Evolutionary conservation across 345 rosid species (phyloP), one percentile per base, ranked within the genome.

Genomic region (Camelina hispida): DNA sequence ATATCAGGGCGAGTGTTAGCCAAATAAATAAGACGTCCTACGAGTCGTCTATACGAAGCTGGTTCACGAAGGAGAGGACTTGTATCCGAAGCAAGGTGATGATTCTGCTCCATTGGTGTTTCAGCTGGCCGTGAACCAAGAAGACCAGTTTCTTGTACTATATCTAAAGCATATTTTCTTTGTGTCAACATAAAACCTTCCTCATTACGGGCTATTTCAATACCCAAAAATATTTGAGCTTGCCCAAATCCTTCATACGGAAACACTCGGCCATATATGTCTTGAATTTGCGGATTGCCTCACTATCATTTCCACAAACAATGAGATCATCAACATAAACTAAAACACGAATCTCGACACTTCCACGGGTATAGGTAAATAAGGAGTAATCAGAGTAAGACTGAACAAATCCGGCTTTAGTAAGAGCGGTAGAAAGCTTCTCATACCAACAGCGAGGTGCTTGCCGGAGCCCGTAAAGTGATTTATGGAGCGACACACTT

Each of bases 371-470:
- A 0, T 0, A 8, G 1, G 3, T 28, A 0, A 56, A 56, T 0
- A 56, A 2, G 0, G 61, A 56, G 18, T 56, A 56, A 0, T 56
- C 61, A 0, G 61, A 6, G 0, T 3, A 1, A 0, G 61, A 28
- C 1, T 56, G 61, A 0, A 3, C 6, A 18, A 37, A 60, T 0
- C 64, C 16, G 6, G 11, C 20, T 10, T 17, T n/a, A 1, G 0
- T 6, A 1, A 60, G 10, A 0, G 65, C 44, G 0, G 10, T 2
- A 5, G 47, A 12, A 0, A 60, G 28, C 2, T 60, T 37, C 0
- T 28, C 50, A 0, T 38, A 61, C 66, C 66, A 61, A 6, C 48
- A 61, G 0, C 50, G 0, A 30, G 34, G 34, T 4, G 34, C 34
- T 30, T 30, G 34, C 1, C 34, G 34, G 6, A 30, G 34, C 6